A percentile compares a stretch with the other conserved stretches of the same genome.
phyloP scores from a whole-genome alignment of 2,329 filamentous ascomycete species.

The Cladophialophora bantiana region DNA sequence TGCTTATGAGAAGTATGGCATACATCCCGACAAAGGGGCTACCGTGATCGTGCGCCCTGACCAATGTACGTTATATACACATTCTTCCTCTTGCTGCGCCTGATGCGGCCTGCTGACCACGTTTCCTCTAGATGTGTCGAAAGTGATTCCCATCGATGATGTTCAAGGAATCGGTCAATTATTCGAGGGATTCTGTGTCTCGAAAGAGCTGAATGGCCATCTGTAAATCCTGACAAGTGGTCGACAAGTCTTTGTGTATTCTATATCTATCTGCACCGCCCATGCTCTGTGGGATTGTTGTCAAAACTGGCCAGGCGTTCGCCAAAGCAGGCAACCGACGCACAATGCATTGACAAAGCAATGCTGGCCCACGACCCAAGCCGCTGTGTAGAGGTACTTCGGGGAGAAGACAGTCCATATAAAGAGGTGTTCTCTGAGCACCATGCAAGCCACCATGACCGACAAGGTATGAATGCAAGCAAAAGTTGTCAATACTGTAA shows the following conservation, averaged over 20 bases:
- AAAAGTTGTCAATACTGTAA: constrained; percentile 68
- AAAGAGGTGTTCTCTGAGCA: constrained; percentile 86
- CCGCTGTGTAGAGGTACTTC: constrained; percentile 91
- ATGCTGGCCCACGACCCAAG: constrained; percentile 87
- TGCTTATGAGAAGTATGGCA: constrained; percentile 63
- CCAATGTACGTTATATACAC: constrained; percentile 58
- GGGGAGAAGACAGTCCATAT: constrained; percentile 99
- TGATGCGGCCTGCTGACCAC: constrained; percentile 12
- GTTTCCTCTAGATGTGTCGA: constrained; percentile 48
- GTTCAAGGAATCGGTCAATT: constrained; percentile 46
- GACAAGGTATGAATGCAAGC: constrained; percentile 68
- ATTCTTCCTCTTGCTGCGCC: neutral
- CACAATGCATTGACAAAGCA: constrained; percentile 71
- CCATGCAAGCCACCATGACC: constrained; percentile 88
- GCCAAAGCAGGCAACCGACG: constrained; percentile 43
- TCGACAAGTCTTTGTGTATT: neutral
- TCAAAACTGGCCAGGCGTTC: constrained; percentile 3
- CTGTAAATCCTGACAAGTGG: constrained; percentile 4
- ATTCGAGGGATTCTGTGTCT: constrained; percentile 45
- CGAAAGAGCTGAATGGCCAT: constrained; percentile 12
- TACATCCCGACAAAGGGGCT: constrained; percentile 56
- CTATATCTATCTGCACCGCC: neutral
- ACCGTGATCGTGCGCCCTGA: constrained; percentile 66
- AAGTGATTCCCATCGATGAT: constrained; percentile 46
- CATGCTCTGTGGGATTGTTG: neutral